Percentiles rank a stretch among this genome's conserved stretches.
These are phyloP conservation scores for Kurtzmaniella quercitrusa DNA, from an alignment of 1,139 yeast genomes.

Conservation along the genomic window DNA sequence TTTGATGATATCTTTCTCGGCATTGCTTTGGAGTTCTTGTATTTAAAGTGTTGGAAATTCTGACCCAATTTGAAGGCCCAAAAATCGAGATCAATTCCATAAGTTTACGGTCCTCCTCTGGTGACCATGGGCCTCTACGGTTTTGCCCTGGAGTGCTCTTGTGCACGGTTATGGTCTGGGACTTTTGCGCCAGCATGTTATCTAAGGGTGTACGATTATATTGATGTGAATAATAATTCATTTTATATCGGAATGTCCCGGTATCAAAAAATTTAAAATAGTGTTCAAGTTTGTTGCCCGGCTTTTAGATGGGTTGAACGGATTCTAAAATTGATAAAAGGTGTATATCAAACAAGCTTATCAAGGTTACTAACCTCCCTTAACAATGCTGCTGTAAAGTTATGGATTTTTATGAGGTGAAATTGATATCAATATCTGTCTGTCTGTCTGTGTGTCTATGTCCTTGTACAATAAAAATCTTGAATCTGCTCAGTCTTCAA, in stretches of 20 bases:
- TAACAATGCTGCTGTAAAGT: too few relatives aligned
- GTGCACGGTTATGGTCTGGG: conserved; percentile 8
- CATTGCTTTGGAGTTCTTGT: conserved; percentile 91
- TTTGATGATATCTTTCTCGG: conserved; percentile 88
- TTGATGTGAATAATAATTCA: conserved; percentile 1
- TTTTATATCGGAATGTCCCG: conserved; percentile 2
- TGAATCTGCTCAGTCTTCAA: too few relatives aligned
- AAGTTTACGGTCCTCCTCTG: conserved; percentile 73
- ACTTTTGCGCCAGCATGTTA: conserved; percentile 1
- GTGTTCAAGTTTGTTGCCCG: background rate
- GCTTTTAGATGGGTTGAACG: background rate
- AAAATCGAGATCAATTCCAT: conserved; percentile 64
- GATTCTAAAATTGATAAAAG: too few relatives aligned
- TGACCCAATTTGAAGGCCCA: conserved; percentile 92
- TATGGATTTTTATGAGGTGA: too few relatives aligned
- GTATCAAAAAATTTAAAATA: background rate
- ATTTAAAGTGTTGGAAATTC: conserved; percentile 68
- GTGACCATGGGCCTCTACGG: conserved; percentile 85
- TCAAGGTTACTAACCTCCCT: too few relatives aligned
- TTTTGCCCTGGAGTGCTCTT: conserved; percentile 8
- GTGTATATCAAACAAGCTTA: background rate
- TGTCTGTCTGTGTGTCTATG: too few relatives aligned
- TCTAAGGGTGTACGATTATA: background rate
- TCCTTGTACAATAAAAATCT: too few relatives aligned
- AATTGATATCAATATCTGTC: too few relatives aligned